Evolutionary conservation across 75 land plant genomes (phyloP).

Genomic region (Pseudotsuga menziesii): DNA sequence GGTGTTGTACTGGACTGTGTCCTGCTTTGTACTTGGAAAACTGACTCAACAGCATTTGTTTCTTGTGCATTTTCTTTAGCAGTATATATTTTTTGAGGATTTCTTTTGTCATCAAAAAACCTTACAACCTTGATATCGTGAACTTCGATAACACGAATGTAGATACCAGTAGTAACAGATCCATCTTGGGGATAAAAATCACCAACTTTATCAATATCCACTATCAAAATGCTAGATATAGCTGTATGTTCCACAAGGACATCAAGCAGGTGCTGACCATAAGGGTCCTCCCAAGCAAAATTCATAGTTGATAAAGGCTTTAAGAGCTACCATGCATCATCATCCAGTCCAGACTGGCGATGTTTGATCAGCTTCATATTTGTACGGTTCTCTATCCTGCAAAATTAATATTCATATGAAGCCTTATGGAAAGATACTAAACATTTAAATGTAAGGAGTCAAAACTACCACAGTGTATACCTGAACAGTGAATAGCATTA

Average conservation of each 20-base stretch:
- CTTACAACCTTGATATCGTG: slow-evolving; percentile 52
- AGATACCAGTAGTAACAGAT: slow-evolving; percentile 16
- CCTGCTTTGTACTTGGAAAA: slow-evolving; percentile 3
- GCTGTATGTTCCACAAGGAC: slow-evolving; percentile 19
- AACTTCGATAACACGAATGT: slow-evolving; percentile 42
- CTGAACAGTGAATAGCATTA: slow-evolving; percentile 14
- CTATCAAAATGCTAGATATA: slow-evolving; percentile 15
- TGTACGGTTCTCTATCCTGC: slow-evolving; percentile 92
- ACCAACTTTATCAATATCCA: slow-evolving; percentile 47
- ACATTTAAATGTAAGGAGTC: background rate
- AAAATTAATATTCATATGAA: background rate
- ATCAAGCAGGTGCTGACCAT: slow-evolving; percentile 67
- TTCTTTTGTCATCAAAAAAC: slow-evolving; percentile 33
- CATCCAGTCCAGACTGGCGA: slow-evolving; percentile 75
- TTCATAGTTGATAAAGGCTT: slow-evolving; percentile 59
- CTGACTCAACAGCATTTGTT: slow-evolving; percentile 16
- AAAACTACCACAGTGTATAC: background rate
- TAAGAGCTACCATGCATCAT: slow-evolving; percentile 59
- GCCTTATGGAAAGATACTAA: background rate
- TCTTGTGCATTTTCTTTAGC: slow-evolving; percentile 23
- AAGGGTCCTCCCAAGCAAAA: slow-evolving; percentile 89
- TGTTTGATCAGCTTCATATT: slow-evolving; percentile 21
- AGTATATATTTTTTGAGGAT: background rate
- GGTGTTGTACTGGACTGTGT: slow-evolving; percentile 33
- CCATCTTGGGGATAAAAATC: slow-evolving; percentile 16